Evolutionary conservation across 2,329 filamentous ascomycete species (phyloP), one percentile per base, ranked within the genome.

Genomic region (Fusarium gaditjirri): DNA sequence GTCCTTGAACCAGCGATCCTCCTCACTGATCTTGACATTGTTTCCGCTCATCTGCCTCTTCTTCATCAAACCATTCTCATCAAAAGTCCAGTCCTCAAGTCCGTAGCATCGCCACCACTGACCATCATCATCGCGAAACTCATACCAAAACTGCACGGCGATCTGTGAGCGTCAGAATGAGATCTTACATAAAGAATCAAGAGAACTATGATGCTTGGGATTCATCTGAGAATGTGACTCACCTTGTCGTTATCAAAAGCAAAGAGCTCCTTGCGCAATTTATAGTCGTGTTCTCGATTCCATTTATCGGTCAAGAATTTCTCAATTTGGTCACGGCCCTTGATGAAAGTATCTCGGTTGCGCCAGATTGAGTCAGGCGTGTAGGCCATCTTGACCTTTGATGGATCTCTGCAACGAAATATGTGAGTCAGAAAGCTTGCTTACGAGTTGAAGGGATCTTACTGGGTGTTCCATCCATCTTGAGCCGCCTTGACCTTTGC

Each of bases 81-180:
- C 90, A 80, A 93, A 94, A 0, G 91, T 94, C 92, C 92, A 94
- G 78, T 94, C 91, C 77, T 94, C 92, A 16, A 97, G 86, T 0
- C 94, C 94, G 77, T 97, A 97, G 47, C 92, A 94, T n/a, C 93
- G 87, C 86, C 92, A 95, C 94, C 94, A 97, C 79, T 93, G 90
- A 41, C 92, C 91, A 4, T 85, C 75, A 12, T 82, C 82, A 76
- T 95, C 93, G 71, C 90, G 87, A 82, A 90, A 95, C 81, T 97
- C 92, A 77, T 95, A 97, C 94, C 94, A 97, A 80, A 96, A 97
- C 78, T 97, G 93, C 27, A 97, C 94, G 2, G 94, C 94, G 71
- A 95, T 95, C 81, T 89, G 5, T 14, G 27, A 10, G 2, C 2
- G 50, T 46, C 43, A 62, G 44, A n/a, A 56, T 16, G 2, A 25